These are phyloP conservation scores for Mortierella sp. DNA, from an alignment of 371 early-diverging fungal genomes.

Conservation along the genomic window DNA sequence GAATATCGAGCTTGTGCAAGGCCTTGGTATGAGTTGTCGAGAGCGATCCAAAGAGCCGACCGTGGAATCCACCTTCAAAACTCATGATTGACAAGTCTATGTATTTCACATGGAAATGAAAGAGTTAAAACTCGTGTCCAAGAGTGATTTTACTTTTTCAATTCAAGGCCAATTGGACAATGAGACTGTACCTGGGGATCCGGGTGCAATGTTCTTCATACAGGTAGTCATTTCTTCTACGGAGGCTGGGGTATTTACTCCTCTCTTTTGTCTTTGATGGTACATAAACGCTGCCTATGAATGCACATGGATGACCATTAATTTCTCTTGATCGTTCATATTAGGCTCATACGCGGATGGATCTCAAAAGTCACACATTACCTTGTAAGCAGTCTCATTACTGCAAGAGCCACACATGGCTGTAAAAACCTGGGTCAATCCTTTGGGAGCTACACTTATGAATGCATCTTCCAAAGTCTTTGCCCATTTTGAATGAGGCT, in stretches of 20 bases:
- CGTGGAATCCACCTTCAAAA: slow-evolving; percentile 78
- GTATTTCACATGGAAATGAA: neutral
- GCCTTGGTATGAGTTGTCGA: slow-evolving; percentile 79
- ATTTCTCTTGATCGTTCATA: neutral
- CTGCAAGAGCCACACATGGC: slow-evolving; percentile 84
- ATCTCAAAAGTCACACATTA: neutral
- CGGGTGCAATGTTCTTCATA: slow-evolving; percentile 79
- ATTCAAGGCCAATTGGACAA: neutral
- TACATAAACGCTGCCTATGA: slow-evolving; percentile 78
- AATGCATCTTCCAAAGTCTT: slow-evolving; percentile 72
- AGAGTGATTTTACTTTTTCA: neutral
- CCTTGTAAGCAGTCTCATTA: slow-evolving; percentile 83
- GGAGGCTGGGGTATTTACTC: slow-evolving; percentile 60
- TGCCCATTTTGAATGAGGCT: slow-evolving; percentile 76
- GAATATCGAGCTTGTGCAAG: slow-evolving; percentile 80
- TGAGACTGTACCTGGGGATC: slow-evolving; percentile 62
- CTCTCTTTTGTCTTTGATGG: slow-evolving; percentile 69
- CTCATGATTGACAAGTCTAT: slow-evolving; percentile 74
- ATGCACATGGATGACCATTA: neutral
- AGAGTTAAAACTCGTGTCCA: neutral
- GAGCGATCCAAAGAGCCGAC: slow-evolving; percentile 80
- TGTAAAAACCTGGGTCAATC: slow-evolving; percentile 81
- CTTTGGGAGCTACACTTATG: slow-evolving; percentile 77
- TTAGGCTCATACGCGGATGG: neutral
- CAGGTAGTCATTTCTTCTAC: slow-evolving; percentile 66